Evolutionary conservation across 768 basidiomycete species (phyloP), one percentile per base, ranked within the genome.

Genomic region (Agaricus blazei): DNA sequence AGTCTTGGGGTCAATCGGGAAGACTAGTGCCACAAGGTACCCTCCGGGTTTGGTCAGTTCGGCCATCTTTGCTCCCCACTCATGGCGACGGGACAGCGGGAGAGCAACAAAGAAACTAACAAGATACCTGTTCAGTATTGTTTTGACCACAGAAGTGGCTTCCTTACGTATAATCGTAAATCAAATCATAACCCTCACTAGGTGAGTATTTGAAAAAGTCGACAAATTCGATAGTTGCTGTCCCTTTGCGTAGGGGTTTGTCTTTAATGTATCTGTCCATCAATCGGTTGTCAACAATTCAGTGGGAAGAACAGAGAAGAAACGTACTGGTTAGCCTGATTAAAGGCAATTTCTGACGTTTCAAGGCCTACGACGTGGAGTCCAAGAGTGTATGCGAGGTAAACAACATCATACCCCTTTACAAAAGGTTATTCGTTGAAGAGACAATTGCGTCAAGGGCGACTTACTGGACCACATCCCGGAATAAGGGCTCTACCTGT

Each of bases 21-120:
- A 89, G 6, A 82, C 68, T 9, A 86, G 67, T 0, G 81, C 77
- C 58, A 89, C 77, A 24, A 89, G 76, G 56, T 78, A 77, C 14
- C 85, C 87, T 0, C 84, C 87, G 1, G 80, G 75, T 54, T 81
- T 83, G 50, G 85, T 66, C 14, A 90, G 64, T 15, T 72, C 67
- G 1, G 71, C 67, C 68, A 89, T 84, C 60, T 84, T 74, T 12
- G 62, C 59, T 0, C 78, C 88, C 87, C 86, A 88, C n/a, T 75
- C 75, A 3, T 59, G 43, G 9, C 88, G 76, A 37, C 65, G 70
- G 2, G 67, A 56, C 0, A 84, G 87, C 0, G 80, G 81, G 23
- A 90, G 81, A 2, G 88, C 87, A 42, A 84, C 84, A 65, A 90
- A 89, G 70, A 89, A 88, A 1, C 84, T 86, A 24, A 28, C 31